Conservation (phyloP, 2,329 filamentous ascomycete genomes). For the Alternaria tenuissima region DNA sequence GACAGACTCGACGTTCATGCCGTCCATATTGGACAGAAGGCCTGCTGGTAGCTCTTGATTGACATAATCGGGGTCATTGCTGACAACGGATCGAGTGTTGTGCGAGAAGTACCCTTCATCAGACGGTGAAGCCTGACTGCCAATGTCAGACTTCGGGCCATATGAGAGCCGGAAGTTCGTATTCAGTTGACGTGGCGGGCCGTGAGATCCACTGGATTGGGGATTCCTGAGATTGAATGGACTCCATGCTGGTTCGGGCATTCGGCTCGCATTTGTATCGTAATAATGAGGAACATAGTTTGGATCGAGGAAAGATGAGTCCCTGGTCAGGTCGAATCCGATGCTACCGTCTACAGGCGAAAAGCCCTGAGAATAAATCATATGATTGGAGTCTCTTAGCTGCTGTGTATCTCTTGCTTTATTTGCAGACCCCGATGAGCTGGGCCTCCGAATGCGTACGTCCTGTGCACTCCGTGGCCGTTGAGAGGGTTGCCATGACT, state of each 20-base stretch:
- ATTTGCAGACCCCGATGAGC: conserved; percentile 25
- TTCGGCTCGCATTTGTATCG: conserved; percentile 23
- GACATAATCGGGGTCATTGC: conserved; percentile 34
- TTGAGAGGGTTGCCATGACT: conserved; percentile 29
- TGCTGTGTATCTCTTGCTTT: conserved; percentile 21
- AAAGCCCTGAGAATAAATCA: conserved; percentile 16
- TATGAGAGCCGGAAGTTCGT: conserved; percentile 28
- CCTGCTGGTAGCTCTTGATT: conserved; percentile 33
- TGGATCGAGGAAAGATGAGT: conserved; percentile 25
- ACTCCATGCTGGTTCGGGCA: conserved; percentile 42
- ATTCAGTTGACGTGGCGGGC: conserved; percentile 16
- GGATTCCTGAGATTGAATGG: conserved; percentile 27
- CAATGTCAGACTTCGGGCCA: conserved; percentile 34
- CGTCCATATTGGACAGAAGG: conserved; percentile 23
- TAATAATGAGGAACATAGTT: conserved; percentile 3
- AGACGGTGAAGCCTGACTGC: conserved; percentile 25
- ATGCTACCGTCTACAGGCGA: conserved; percentile 11
- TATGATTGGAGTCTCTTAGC: conserved; percentile 6
- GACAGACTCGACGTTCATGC: conserved; percentile 27
- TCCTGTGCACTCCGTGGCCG: conserved; percentile 22
- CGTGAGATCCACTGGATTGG: conserved; percentile 6
- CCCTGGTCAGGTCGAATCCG: conserved; percentile 18
- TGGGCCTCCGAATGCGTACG: conserved; percentile 20
- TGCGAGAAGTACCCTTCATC: conserved; percentile 49
- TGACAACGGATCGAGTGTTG: conserved; percentile 39